Evolutionary conservation across 768 basidiomycete genomes (phyloP).

Genomic region (Mycena vitilis): DNA sequence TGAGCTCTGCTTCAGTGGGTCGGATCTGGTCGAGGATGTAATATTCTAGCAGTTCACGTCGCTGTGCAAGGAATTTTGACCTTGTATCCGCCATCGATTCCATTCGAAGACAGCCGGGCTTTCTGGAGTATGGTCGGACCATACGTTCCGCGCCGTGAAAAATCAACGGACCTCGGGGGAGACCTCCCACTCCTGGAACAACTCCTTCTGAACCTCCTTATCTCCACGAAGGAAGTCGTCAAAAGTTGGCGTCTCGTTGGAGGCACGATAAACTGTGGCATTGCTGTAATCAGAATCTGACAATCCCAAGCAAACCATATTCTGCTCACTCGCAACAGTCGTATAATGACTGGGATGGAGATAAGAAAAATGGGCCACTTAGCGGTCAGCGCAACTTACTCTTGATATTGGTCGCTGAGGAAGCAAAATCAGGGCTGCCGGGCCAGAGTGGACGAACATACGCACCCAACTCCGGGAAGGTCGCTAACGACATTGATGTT

Average conservation of each 20-base stretch:
- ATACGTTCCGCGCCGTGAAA: not conserved
- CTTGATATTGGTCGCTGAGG: constrained; percentile 74
- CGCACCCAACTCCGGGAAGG: constrained; percentile 76
- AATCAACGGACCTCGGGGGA: constrained; percentile 47
- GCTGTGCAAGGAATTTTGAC: constrained; percentile 40
- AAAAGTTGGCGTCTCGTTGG: constrained; percentile 69
- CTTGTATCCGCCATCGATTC: constrained; percentile 83
- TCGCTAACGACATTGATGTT: constrained; percentile 74
- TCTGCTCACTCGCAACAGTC: constrained; percentile 65
- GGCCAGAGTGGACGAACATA: constrained; percentile 3
- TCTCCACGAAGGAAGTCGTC: constrained; percentile 81
- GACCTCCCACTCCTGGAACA: constrained; percentile 37
- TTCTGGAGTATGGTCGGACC: constrained; percentile 58
- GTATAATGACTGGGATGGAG: constrained; percentile 63
- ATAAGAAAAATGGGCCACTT: not conserved
- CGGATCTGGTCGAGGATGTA: constrained; percentile 64
- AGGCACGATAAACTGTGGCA: constrained; percentile 70
- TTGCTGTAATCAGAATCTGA: constrained; percentile 17
- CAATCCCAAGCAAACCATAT: not conserved
- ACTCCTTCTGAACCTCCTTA: constrained; percentile 65
- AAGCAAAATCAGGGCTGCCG: constrained; percentile 6
- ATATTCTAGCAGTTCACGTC: not conserved
- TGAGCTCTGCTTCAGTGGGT: constrained; percentile 74
- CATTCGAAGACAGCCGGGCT: constrained; percentile 75
- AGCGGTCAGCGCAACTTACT: constrained; percentile 40